Conservation (phyloP, 805 yeast genomes). For the Diddensiella santjacobensis region DNA sequence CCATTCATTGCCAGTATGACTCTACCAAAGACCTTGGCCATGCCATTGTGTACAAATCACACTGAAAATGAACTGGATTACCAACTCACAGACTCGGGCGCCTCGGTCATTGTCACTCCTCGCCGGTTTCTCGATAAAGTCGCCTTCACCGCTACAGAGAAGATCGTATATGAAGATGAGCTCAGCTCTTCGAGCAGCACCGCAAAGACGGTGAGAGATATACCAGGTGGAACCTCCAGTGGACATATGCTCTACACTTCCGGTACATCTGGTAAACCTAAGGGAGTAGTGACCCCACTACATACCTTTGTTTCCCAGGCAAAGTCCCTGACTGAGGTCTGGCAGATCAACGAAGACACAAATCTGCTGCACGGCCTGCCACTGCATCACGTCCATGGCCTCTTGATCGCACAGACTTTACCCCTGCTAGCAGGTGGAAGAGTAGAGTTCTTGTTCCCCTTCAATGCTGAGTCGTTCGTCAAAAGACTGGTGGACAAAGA, state of each 20-base stretch:
- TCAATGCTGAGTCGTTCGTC: slow-evolving; percentile 26
- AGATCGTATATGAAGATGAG: slow-evolving; percentile 21
- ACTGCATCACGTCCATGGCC: slow-evolving; percentile 35
- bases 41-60: slow-evolving; percentile 35
- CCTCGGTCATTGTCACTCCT: slow-evolving; percentile 29
- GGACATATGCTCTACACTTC: slow-evolving; percentile 35
- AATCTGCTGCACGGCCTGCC: slow-evolving; percentile 33
- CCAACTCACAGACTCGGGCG: slow-evolving; percentile 30
- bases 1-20: slow-evolving; percentile 29
- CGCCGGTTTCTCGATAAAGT: slow-evolving; percentile 27
- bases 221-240: slow-evolving; percentile 11
- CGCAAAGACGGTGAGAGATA: not conserved
- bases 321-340: slow-evolving; percentile 31
- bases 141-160: slow-evolving; percentile 18
- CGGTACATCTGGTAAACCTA: slow-evolving; percentile 36
- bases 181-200: slow-evolving; percentile 4
- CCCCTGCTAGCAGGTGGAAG: slow-evolving; percentile 33
- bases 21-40: slow-evolving; percentile 30
- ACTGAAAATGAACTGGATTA: slow-evolving; percentile 31
- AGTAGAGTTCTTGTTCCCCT: slow-evolving; percentile 32
- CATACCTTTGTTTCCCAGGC: slow-evolving; percentile 32
- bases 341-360: slow-evolving; percentile 29
- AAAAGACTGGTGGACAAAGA: slow-evolving; percentile 22
- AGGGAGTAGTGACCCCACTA: slow-evolving; percentile 34
- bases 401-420: slow-evolving; percentile 31